phyloP scores from a whole-genome alignment of 2,329 filamentous ascomycete species.

The Trichoderma sp. region DNA sequence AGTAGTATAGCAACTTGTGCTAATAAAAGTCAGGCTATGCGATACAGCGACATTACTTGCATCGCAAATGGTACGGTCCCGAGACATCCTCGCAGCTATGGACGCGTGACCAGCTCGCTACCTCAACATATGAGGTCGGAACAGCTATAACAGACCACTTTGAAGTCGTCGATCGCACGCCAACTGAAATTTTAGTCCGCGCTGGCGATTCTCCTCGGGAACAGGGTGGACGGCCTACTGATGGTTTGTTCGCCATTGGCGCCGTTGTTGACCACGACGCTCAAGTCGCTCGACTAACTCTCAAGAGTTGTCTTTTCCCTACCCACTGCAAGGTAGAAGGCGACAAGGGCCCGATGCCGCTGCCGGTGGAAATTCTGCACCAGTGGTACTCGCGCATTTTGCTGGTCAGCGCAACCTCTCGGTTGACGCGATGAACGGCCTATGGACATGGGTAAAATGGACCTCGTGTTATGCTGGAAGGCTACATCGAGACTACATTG shows the following conservation, averaged over 20 bases:
- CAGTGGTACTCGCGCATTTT: constrained; percentile 43
- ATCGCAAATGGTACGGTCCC: constrained; percentile 39
- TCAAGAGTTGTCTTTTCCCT: constrained; percentile 63
- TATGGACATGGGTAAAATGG: neutral
- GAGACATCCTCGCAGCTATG: constrained; percentile 60
- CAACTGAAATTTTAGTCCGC: constrained; percentile 58
- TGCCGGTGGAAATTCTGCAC: constrained; percentile 31
- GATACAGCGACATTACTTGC: constrained; percentile 56
- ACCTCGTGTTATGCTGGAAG: neutral
- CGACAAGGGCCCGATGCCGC: constrained; percentile 31
- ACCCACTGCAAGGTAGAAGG: constrained; percentile 38
- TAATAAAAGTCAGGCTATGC: constrained; percentile 45
- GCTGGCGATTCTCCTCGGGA: constrained; percentile 64
- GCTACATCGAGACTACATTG: neutral
- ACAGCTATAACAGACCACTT: constrained; percentile 69
- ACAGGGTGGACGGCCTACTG: constrained; percentile 52
- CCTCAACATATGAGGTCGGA: constrained; percentile 58
- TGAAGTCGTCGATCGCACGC: constrained; percentile 64
- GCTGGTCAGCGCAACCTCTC: constrained; percentile 18
- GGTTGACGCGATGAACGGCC: neutral
- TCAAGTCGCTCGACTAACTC: constrained; percentile 58
- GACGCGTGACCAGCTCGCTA: constrained; percentile 51
- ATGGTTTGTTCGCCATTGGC: constrained; percentile 65
- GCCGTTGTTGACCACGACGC: constrained; percentile 57
- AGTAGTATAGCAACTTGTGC: neutral